Conservation (phyloP, 2,329 filamentous ascomycete genomes). For the Aureobasidium sp. region DNA sequence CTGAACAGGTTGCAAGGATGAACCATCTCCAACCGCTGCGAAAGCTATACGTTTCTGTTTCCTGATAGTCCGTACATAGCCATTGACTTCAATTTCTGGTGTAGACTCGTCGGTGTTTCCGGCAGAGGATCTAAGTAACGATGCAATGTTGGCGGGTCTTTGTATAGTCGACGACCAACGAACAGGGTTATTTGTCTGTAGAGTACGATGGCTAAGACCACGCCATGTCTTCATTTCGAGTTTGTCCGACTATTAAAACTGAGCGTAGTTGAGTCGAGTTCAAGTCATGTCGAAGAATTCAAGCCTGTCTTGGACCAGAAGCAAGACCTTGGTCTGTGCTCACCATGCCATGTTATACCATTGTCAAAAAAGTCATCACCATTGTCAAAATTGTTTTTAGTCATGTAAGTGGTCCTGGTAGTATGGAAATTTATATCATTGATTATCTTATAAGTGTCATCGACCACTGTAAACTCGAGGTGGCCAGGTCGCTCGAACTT, state of each 20-base stretch:
- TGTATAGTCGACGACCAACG: neutral
- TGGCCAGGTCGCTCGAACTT: too few relatives aligned
- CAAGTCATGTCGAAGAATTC: neutral
- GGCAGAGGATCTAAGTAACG: neutral
- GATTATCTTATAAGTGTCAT: neutral
- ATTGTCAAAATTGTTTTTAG: too few relatives aligned
- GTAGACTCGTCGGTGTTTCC: neutral
- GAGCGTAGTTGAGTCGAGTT: neutral
- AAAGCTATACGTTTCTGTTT: constrained; percentile 81
- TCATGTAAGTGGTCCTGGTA: too few relatives aligned
- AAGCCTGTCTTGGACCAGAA: neutral
- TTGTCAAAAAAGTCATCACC: neutral
- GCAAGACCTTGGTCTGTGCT: constrained; percentile 10
- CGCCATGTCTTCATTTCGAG: constrained; percentile 9
- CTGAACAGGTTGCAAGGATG: constrained; percentile 69
- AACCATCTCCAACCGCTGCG: constrained; percentile 79
- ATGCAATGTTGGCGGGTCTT: constrained; percentile 4
- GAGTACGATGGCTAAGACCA: neutral
- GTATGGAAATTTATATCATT: neutral
- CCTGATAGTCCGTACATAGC: constrained; percentile 75
- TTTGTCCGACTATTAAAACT: neutral
- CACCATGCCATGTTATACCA: neutral
- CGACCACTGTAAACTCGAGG: too few relatives aligned
- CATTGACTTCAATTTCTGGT: constrained; percentile 46
- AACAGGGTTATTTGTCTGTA: neutral